phyloP scores from a whole-genome alignment of 768 basidiomycete genomes.

The Glaciozyma martinii region DNA sequence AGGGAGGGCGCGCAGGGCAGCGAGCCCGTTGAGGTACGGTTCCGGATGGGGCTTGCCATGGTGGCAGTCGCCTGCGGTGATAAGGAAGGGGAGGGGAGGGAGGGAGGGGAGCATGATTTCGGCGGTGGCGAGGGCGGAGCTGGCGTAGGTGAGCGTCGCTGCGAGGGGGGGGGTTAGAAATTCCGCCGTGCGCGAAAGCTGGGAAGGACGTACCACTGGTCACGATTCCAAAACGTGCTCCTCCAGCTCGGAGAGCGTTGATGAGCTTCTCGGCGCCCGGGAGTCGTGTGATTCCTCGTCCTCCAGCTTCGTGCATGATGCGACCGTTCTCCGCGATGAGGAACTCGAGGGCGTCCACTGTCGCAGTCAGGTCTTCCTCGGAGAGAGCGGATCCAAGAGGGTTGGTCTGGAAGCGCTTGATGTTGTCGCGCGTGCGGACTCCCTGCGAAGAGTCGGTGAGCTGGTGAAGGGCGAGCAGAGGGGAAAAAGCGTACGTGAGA shows the following conservation, averaged over 20 bases:
- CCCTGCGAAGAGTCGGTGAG: not conserved
- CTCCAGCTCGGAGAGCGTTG: slow-evolving; percentile 46
- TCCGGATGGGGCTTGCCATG: slow-evolving; percentile 81
- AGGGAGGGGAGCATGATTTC: slow-evolving; percentile 42
- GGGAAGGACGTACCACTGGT: slow-evolving; percentile 55
- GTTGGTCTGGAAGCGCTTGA: slow-evolving; percentile 20
- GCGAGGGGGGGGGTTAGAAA: slow-evolving; percentile 37
- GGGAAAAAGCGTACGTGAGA: slow-evolving; percentile 12
- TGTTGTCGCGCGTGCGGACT: slow-evolving; percentile 30
- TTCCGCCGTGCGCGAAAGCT: not conserved
- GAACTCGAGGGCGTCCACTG: slow-evolving; percentile 19
- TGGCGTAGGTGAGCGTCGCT: slow-evolving; percentile 69
- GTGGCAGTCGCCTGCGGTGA: slow-evolving; percentile 66
- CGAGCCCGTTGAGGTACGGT: slow-evolving; percentile 61
- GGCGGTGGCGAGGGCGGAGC: slow-evolving; percentile 56
- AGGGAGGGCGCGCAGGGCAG: not conserved
- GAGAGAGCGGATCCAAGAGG: slow-evolving; percentile 13
- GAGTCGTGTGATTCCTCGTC: slow-evolving; percentile 45
- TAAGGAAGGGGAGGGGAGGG: slow-evolving; percentile 47
- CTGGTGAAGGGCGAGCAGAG: not conserved
- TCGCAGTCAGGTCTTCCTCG: slow-evolving; percentile 12
- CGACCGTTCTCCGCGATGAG: slow-evolving; percentile 27
- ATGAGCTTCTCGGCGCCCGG: slow-evolving; percentile 59
- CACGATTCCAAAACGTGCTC: slow-evolving; percentile 73
- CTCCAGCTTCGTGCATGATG: slow-evolving; percentile 15